These are phyloP conservation scores for Beauveria medogensis DNA, from an alignment of 2,329 filamentous ascomycete species.

Conservation along the genomic window DNA sequence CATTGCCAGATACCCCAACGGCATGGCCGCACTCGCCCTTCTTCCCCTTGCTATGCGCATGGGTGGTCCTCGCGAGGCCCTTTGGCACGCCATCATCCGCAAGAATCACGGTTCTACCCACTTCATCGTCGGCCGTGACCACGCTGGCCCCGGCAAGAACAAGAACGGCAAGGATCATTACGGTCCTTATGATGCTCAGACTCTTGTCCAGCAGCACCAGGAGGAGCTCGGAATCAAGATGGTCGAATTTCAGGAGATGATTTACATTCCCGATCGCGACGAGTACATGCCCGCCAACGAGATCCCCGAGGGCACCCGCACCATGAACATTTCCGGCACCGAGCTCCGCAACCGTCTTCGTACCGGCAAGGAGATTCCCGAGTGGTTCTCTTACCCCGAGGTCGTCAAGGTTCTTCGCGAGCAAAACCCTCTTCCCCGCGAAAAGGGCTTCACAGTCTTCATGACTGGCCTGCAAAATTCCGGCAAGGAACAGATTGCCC, in stretches of 20 bases:
- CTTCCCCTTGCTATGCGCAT: slow-evolving; percentile 97
- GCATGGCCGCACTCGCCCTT: slow-evolving; percentile 94
- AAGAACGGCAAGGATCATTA: slow-evolving; percentile 96
- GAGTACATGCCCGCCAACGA: slow-evolving; percentile 93
- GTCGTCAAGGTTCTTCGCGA: slow-evolving; percentile 94
- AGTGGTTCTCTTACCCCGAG: slow-evolving; percentile 99
- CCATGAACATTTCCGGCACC: slow-evolving; percentile 77
- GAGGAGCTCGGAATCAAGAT: slow-evolving; percentile 97
- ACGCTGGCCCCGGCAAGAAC: slow-evolving; percentile 97
- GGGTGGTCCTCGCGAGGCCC: slow-evolving; percentile 94
- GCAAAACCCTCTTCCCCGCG: slow-evolving; percentile 83
- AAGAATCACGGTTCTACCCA: slow-evolving; percentile 99
- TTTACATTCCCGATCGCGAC: slow-evolving; percentile 92
- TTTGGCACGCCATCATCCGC: slow-evolving; percentile 99
- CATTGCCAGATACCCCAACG: slow-evolving; percentile 93
- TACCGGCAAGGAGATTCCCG: slow-evolving; percentile 88
- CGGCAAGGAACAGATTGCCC: slow-evolving; percentile 93
- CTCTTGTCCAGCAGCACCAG: slow-evolving; percentile 92
- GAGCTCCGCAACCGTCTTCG: slow-evolving; percentile 89
- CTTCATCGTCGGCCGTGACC: slow-evolving; percentile 98
- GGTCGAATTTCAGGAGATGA: slow-evolving; percentile 99
- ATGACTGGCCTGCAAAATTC: slow-evolving; percentile 94
- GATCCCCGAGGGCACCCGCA: slow-evolving; percentile 75
- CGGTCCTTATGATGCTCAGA: slow-evolving; percentile 94
- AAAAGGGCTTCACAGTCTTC: slow-evolving; percentile 98